A percentile compares a stretch with the other conserved stretches of the same genome.
Evolutionary conservation across 768 basidiomycete genomes (phyloP).

Genomic region (Suillus luteus): DNA sequence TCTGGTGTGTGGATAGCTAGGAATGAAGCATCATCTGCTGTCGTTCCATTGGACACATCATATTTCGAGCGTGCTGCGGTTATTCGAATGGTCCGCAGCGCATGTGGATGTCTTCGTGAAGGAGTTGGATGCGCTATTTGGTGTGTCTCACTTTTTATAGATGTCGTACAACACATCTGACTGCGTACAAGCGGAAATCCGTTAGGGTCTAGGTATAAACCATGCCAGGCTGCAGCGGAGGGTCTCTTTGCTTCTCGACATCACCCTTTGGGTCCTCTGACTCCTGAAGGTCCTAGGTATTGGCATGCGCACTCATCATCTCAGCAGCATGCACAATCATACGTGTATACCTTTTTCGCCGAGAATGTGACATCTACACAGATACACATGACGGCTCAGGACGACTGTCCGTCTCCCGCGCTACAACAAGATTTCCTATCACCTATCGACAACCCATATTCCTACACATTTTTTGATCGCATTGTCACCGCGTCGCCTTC

Average conservation of each 20-base stretch:
- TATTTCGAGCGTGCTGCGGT: conserved; percentile 58
- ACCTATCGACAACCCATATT: conserved; percentile 28
- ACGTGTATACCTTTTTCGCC: conserved; percentile 52
- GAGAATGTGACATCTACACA: conserved; percentile 39
- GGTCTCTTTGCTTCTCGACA: conserved; percentile 37
- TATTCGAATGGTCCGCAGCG: conserved; percentile 51
- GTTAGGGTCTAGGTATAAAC: conserved; percentile 61
- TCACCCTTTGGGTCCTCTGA: conserved; percentile 26
- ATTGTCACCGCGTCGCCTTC: conserved; percentile 39
- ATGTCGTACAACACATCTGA: conserved; percentile 17
- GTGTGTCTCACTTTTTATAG: conserved; percentile 31
- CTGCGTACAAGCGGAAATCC: conserved; percentile 56
- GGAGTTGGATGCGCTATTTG: conserved; percentile 68
- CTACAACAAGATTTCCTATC: conserved; percentile 25
- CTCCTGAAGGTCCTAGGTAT: conserved; percentile 45
- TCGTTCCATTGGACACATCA: conserved; percentile 55
- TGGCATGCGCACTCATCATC: conserved; percentile 35
- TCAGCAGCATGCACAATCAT: conserved; percentile 22
- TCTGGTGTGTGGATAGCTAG: conserved; percentile 62
- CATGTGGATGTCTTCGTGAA: conserved; percentile 69
- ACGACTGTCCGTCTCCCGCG: conserved; percentile 23
- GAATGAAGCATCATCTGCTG: conserved; percentile 49
- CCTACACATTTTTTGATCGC: conserved; percentile 44
- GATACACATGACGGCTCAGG: neutral
- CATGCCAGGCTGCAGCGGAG: conserved; percentile 58